Evolutionary conservation across 2,329 filamentous ascomycete species (phyloP).

Genomic region (Alternaria brassicae): DNA sequence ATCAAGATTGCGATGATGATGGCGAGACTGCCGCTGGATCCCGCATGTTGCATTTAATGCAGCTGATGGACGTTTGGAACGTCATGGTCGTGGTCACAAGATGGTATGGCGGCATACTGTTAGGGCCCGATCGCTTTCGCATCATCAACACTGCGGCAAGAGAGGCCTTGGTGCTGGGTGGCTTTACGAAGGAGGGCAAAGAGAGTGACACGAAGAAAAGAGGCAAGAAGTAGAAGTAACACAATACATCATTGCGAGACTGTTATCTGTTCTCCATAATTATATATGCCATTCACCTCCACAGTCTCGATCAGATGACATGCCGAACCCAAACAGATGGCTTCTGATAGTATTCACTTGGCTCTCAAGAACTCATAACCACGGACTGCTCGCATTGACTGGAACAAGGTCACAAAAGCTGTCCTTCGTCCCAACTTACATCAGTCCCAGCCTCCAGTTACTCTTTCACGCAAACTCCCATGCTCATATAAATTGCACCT

Average conservation of each 20-base stretch:
- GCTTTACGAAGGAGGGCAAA: slow-evolving; percentile 66
- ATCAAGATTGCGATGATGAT: slow-evolving; percentile 95
- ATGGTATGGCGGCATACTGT: slow-evolving; percentile 92
- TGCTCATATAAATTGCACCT: not conserved
- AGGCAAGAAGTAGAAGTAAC: slow-evolving; percentile 36
- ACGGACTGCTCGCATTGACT: not conserved
- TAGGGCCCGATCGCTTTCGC: slow-evolving; percentile 88
- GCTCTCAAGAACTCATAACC: not conserved
- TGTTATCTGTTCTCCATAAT: not conserved
- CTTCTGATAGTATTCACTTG: not conserved
- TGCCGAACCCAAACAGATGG: not conserved
- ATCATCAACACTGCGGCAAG: slow-evolving; percentile 87
- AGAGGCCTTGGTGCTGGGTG: slow-evolving; percentile 81
- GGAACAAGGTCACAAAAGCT: not conserved
- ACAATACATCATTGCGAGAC: not conserved
- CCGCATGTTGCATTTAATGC: slow-evolving; percentile 85
- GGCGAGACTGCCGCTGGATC: slow-evolving; percentile 92
- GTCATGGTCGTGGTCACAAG: slow-evolving; percentile 90
- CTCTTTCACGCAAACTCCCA: not conserved
- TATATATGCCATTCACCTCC: not conserved
- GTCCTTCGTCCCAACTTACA: not conserved
- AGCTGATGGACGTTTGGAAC: slow-evolving; percentile 93
- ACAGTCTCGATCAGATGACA: not conserved
- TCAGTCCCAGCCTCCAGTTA: not conserved
- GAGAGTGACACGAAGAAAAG: slow-evolving; percentile 42